Conservation (phyloP, 208 protist genomes). For the Leishmania lainsoni region DNA sequence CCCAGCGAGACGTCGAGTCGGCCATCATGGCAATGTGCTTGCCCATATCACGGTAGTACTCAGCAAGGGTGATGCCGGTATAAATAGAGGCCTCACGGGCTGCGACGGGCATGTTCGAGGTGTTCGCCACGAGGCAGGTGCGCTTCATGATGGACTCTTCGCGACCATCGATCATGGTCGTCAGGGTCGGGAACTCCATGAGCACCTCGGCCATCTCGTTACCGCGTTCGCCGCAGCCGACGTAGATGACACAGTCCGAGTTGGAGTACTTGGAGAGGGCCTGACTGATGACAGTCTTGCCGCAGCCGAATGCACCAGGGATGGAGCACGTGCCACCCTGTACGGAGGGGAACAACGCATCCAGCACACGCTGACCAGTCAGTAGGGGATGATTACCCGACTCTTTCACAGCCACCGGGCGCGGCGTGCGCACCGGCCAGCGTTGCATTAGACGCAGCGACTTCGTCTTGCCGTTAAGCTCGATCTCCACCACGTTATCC, state of each 20-base stretch:
- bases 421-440: conserved; percentile 97
- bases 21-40: conserved; percentile 99
- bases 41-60: conserved; percentile 99
- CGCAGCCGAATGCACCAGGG: conserved; percentile 99
- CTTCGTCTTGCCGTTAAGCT: conserved; percentile 90
- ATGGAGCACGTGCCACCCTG: conserved; percentile 99
- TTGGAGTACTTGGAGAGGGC: conserved; percentile 99
- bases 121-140: conserved; percentile 99
- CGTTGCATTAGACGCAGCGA: conserved; percentile 95
- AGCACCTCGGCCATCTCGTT: conserved; percentile 99
- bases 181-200: conserved; percentile 99
- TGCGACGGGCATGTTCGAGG: conserved; percentile 99
- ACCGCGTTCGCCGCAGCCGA: conserved; percentile 99
- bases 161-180: conserved; percentile 93
- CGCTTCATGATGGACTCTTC: conserved; percentile 99
- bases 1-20: conserved; percentile 99
- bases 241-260: conserved; percentile 99
- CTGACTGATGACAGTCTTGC: conserved; percentile 99
- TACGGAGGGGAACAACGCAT: conserved; percentile 99
- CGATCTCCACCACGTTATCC: conserved; percentile 92
- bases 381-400: conserved; percentile 96
- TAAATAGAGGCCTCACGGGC: conserved; percentile 99
- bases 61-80: conserved; percentile 99
- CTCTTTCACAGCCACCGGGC: conserved; percentile 96
- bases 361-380: conserved; percentile 99